Base-by-base conservation (phyloP, 129 eudicot genomes). In the Saussurea involucrata region DNA sequence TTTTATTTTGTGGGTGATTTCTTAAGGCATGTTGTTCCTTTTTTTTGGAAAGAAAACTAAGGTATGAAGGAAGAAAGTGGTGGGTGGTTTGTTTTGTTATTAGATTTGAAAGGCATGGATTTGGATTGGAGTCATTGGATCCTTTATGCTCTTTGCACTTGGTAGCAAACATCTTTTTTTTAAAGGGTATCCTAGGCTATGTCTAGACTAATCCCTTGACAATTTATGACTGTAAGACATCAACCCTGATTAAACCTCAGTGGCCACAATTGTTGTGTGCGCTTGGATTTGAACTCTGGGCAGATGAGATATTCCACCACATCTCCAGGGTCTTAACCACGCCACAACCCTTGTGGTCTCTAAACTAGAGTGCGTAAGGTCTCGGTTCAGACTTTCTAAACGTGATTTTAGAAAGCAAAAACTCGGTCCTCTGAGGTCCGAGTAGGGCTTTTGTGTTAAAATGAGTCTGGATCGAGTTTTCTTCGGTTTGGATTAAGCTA, bases 1-100 rank as follows among this genome's bases (percentile, higher is more conserved):
- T n/a, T 49, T 53, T 63, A 31, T 73, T 5, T 49, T 72, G 64
- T 65, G 78, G 78, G 74, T 46, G 31, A 71, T 72, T 49, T 86
- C 22, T 78, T 44, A 64, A 66, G 57, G 63, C 24, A 65, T 80
- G 78, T 72, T 78, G 11, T 46, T 70, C 68, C 44, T 34, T 73
- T 5, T 53, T 65, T 49, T 5, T 78, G 42, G 27, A 28, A 34
- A 69, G 31, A 34, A 40, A 36, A 31, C 6, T 15, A 67, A 42
- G 28, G 70, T 69, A 37, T 69, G 82, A 49, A 49, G 58, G 58
- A 49, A 6, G 58, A 17, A 53, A 17, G 9, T 53, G 61, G 58
- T 49, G 58, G 58, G 21, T 49, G 58, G 58, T 49, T 53, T 53
- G 61, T n/a, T 53, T 53, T 53, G 8, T 53, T 53, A 53, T 53